Conservation (phyloP, 2,329 filamentous ascomycete genomes). For the Diaporthe velutina region DNA sequence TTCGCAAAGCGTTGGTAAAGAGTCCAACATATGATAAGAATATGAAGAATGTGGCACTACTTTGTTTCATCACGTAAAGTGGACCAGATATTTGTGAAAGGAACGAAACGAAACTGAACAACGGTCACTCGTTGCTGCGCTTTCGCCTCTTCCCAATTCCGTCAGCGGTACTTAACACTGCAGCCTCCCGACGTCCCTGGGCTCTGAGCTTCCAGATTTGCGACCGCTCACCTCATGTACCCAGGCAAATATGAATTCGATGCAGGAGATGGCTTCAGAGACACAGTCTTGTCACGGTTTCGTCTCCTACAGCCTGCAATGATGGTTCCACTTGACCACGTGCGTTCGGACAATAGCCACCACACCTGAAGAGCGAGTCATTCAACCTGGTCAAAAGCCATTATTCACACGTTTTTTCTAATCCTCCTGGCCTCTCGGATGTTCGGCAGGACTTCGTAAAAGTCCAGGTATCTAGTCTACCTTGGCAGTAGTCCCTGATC, state of each 20-base stretch:
- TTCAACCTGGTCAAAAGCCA: background rate
- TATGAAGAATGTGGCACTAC: background rate
- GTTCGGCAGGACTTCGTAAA: background rate
- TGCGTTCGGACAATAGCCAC: background rate
- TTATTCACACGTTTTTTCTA: background rate
- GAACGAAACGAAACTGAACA: background rate
- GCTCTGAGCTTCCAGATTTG: background rate
- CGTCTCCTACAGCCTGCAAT: background rate
- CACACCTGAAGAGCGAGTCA: background rate
- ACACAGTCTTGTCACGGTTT: background rate
- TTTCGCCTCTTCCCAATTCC: background rate
- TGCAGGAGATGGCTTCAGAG: background rate
- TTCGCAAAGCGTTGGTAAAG: background rate
- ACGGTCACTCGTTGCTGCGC: background rate
- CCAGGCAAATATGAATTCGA: background rate
- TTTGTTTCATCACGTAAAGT: background rate
- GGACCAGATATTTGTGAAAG: background rate
- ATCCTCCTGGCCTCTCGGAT: background rate
- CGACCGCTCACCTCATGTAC: background rate
- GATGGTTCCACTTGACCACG: background rate
- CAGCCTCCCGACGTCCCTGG: background rate
- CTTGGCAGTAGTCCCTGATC: conserved; percentile 1
- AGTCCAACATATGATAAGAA: background rate
- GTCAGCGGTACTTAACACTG: background rate
- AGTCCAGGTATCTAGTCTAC: background rate